Percentiles rank a stretch among this genome's conserved stretches.
Evolutionary conservation across 2,329 filamentous ascomycete genomes (phyloP).

Genomic region (Atkinsonella texensis): DNA sequence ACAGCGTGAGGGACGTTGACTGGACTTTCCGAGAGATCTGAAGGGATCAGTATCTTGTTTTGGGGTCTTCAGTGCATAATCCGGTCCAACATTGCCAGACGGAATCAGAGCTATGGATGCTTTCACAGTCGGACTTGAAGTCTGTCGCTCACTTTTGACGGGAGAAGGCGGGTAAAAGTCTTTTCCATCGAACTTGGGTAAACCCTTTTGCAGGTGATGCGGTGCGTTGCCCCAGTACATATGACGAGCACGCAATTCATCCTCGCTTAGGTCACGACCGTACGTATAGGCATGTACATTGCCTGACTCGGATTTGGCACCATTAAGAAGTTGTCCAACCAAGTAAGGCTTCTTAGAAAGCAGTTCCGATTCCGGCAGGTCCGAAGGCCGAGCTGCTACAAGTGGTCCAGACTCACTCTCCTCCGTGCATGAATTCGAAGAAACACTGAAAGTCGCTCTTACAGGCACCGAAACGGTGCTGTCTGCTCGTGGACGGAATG

Average conservation of each 20-base stretch:
- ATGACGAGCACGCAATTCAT: slow-evolving; percentile 45
- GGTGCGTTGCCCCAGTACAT: slow-evolving; percentile 50
- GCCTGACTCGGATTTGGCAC: slow-evolving; percentile 28
- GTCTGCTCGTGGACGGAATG: slow-evolving; percentile 32
- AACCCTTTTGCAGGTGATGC: slow-evolving; percentile 34
- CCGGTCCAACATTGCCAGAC: slow-evolving; percentile 1
- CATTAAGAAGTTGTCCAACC: slow-evolving; percentile 37
- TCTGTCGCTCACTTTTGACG: slow-evolving; percentile 5
- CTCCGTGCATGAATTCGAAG: slow-evolving; percentile 3
- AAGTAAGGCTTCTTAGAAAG: slow-evolving; percentile 35
- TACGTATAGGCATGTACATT: slow-evolving; percentile 40
- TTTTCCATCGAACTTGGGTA: slow-evolving; percentile 54
- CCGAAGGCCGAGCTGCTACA: slow-evolving; percentile 1
- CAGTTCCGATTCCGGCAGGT: slow-evolving; percentile 8
- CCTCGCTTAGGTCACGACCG: slow-evolving; percentile 42
- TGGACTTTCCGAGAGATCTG: slow-evolving; percentile 9
- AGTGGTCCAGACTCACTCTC: background rate
- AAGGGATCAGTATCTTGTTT: slow-evolving; percentile 13
- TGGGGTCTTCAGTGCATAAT: background rate
- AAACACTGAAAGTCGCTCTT: background rate
- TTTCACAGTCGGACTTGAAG: background rate
- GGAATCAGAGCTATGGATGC: slow-evolving; percentile 1
- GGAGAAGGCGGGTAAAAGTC: slow-evolving; percentile 51
- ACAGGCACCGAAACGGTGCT: slow-evolving; percentile 8
- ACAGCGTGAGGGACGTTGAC: slow-evolving; percentile 12